Conservation (phyloP, 257 asterid species). For the Plantago major region DNA sequence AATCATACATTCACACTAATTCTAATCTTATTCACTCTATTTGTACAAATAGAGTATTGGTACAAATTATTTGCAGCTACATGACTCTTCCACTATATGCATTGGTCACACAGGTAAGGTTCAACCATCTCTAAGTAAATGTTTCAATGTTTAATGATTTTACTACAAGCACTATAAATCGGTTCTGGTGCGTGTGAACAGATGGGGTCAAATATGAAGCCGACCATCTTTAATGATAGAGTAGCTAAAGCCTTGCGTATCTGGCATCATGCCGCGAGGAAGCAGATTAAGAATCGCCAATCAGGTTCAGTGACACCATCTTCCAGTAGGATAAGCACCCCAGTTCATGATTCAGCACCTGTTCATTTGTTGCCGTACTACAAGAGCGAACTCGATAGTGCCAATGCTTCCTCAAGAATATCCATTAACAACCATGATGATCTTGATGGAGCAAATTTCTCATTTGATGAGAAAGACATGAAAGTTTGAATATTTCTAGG, state of each 20-base stretch:
- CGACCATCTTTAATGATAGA: constrained; percentile 48
- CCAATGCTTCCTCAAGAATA: constrained; percentile 15
- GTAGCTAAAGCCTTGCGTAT: constrained; percentile 41
- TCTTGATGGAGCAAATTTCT: constrained; percentile 16
- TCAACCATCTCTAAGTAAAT: neutral
- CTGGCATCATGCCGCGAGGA: constrained; percentile 55
- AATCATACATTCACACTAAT: too few relatives aligned
- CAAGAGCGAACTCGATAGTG: constrained; percentile 25
- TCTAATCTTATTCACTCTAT: too few relatives aligned
- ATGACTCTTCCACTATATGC: constrained; percentile 68
- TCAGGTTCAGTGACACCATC: constrained; percentile 23
- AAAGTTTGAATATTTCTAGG: constrained; percentile 16
- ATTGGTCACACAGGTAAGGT: constrained; percentile 54
- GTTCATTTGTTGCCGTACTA: constrained; percentile 29
- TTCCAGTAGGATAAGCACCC: constrained; percentile 40
- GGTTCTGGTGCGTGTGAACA: constrained; percentile 14
- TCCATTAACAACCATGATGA: constrained; percentile 20
- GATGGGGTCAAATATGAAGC: constrained; percentile 71
- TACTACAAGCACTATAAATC: neutral
- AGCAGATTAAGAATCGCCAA: constrained; percentile 33
- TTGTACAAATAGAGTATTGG: constrained; percentile 37
- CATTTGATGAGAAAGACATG: constrained; percentile 24
- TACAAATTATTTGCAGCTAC: constrained; percentile 60
- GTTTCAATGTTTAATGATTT: neutral
- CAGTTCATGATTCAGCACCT: constrained; percentile 30